A percentile compares a stretch with the other conserved stretches of the same genome.
phyloP scores from a whole-genome alignment of 129 eudicot species.

The Kitagawia praeruptora region DNA sequence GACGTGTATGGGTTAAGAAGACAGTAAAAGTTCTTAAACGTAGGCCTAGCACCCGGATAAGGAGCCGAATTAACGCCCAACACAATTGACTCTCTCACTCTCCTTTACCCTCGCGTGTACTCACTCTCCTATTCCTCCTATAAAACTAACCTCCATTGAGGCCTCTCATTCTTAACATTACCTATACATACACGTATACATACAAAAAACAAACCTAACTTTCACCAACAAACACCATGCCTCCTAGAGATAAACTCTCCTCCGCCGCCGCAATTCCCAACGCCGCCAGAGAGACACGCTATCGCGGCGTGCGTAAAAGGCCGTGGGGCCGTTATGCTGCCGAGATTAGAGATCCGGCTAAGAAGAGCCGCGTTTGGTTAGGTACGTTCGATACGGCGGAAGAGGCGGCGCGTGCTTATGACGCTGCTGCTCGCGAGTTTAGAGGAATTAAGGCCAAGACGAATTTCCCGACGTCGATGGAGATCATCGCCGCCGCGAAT shows the following conservation, averaged over 20 bases:
- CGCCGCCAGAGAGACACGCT: slow-evolving; percentile 31
- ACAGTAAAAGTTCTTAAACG: slow-evolving; percentile 42
- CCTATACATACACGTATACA: no score
- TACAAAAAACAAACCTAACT: not conserved
- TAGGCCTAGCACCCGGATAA: slow-evolving; percentile 33
- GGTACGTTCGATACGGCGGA: slow-evolving; percentile 30
- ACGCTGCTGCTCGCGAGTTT: slow-evolving; percentile 46
- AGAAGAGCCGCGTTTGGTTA: slow-evolving; percentile 61
- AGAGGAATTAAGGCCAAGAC: slow-evolving; percentile 52
- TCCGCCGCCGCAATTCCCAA: slow-evolving; percentile 14
- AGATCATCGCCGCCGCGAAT: slow-evolving; percentile 6
- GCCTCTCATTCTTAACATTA: not conserved
- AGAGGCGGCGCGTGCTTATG: slow-evolving; percentile 20
- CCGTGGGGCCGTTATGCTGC: slow-evolving; percentile 69
- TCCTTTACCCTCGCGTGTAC: slow-evolving; percentile 17
- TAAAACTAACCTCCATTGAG: slow-evolving; percentile 11
- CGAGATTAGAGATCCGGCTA: slow-evolving; percentile 58
- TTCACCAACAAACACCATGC: slow-evolving; percentile 16
- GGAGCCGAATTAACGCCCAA: slow-evolving; percentile 29
- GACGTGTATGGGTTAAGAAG: slow-evolving; percentile 19
- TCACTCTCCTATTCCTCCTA: slow-evolving; percentile 12
- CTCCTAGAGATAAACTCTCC: slow-evolving; percentile 38
- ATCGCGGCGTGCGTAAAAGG: slow-evolving; percentile 47
- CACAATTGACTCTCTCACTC: slow-evolving; percentile 19
- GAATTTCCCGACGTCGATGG: slow-evolving; percentile 32